Conservation (phyloP, 805 yeast species). For the Saturnispora bothae region DNA sequence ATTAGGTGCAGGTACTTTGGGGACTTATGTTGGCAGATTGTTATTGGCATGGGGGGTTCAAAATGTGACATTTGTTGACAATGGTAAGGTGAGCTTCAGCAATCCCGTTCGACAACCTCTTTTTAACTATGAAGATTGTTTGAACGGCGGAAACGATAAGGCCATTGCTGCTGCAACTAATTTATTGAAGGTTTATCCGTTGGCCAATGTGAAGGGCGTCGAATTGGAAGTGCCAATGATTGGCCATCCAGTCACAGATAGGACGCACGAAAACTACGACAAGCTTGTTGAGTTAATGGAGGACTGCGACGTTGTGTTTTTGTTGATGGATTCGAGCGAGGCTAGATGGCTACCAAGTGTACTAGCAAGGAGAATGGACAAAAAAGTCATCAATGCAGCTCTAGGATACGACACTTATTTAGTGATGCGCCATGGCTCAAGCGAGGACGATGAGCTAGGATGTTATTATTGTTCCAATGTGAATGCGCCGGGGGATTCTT, state of each 20-base stretch:
- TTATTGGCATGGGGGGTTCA: constrained; percentile 93
- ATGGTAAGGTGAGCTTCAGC: constrained; percentile 78
- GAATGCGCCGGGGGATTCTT: constrained; percentile 83
- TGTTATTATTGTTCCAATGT: constrained; percentile 96
- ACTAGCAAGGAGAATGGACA: constrained; percentile 42
- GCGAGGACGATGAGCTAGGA: constrained; percentile 39
- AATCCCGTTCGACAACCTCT: constrained; percentile 95
- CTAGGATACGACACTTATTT: constrained; percentile 88
- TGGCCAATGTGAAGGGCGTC: constrained; percentile 54
- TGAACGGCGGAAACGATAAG: constrained; percentile 63
- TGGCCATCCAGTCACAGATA: constrained; percentile 73
- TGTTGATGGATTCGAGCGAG: constrained; percentile 91
- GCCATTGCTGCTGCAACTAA: constrained; percentile 71
- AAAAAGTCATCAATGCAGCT: constrained; percentile 83
- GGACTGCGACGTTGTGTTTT: constrained; percentile 64
- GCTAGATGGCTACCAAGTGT: constrained; percentile 97
- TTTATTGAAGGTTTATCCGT: constrained; percentile 66
- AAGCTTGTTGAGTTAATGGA: constrained; percentile 42
- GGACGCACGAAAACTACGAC: constrained; percentile 39
- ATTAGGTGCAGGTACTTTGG: constrained; percentile 95
- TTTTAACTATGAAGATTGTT: constrained; percentile 71
- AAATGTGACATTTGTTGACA: constrained; percentile 79
- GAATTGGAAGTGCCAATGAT: constrained; percentile 86
- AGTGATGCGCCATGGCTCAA: constrained; percentile 86
- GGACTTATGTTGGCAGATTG: constrained; percentile 80